phyloP scores from a whole-genome alignment of 495 filamentous ascomycete species.

The Lichina pygmaea region DNA sequence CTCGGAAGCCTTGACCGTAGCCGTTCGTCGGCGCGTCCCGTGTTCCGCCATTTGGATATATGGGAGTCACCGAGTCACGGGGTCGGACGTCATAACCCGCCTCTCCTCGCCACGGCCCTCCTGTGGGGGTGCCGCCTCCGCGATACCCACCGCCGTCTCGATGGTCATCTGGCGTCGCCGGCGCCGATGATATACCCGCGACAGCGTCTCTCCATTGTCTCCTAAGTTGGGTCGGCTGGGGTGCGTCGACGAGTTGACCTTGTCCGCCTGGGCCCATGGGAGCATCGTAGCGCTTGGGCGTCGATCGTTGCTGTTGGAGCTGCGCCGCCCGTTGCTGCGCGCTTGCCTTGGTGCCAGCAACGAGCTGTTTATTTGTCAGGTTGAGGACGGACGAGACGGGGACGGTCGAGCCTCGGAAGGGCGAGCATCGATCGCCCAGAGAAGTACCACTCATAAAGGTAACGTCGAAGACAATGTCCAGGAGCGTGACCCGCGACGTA shows the following conservation, averaged over 20 bases:
- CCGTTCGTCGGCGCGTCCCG: too few species aligned
- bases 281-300: slow-evolving; percentile 30
- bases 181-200: slow-evolving; percentile 12
- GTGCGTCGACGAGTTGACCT: slow-evolving; percentile 41
- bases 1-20: too few species aligned
- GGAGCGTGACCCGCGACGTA: slow-evolving; percentile 47
- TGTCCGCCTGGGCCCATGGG: slow-evolving; percentile 24
- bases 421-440: slow-evolving; percentile 69
- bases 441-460: slow-evolving; percentile 93
- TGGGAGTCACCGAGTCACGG: too few species aligned
- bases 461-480: slow-evolving; percentile 82
- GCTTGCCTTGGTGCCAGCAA: slow-evolving; percentile 45
- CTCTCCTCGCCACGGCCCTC: slow-evolving; percentile 6
- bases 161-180: neutral
- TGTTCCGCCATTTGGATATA: too few species aligned
- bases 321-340: slow-evolving; percentile 28
- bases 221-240: slow-evolving; percentile 36
- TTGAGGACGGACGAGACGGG: slow-evolving; percentile 64
- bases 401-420: slow-evolving; percentile 87
- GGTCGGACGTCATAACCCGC: neutral
- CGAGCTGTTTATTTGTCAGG: slow-evolving; percentile 51
- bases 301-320: slow-evolving; percentile 23
- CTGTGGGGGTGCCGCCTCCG: slow-evolving; percentile 7
- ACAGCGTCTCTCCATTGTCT: slow-evolving; percentile 50
- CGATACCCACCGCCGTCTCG: slow-evolving; percentile 9